Percentiles rank a stretch among this genome's conserved stretches.
These are phyloP conservation scores for Excoecaria agallocha DNA, from an alignment of 345 rosid genomes.

Conservation along the genomic window DNA sequence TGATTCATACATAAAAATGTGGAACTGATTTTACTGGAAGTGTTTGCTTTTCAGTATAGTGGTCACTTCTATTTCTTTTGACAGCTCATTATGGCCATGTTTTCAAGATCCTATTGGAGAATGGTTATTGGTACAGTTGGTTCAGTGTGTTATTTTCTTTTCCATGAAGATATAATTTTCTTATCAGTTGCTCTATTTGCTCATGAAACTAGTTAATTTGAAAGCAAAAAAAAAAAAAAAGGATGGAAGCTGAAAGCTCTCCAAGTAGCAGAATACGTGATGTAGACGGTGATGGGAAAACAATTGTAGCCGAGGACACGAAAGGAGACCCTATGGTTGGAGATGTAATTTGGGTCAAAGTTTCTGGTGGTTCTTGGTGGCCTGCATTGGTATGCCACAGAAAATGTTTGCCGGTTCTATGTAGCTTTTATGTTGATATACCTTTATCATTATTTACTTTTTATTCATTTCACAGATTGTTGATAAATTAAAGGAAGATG, in stretches of 20 bases:
- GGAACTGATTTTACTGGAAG: background rate
- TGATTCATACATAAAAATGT: background rate
- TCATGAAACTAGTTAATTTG: conserved; percentile 13
- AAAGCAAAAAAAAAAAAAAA: background rate
- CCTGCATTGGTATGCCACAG: conserved; percentile 49
- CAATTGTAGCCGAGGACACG: conserved; percentile 20
- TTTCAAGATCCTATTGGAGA: background rate
- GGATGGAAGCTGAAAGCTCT: conserved; percentile 14
- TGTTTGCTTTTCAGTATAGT: background rate
- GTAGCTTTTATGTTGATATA: background rate
- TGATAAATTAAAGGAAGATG: conserved; percentile 24
- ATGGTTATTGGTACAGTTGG: background rate
- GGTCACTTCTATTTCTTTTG: background rate
- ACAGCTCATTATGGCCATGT: background rate
- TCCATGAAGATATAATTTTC: background rate
- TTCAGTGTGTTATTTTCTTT: background rate
- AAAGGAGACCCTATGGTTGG: conserved; percentile 34
- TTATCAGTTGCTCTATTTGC: background rate
- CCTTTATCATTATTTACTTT: background rate
- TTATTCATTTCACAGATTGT: conserved; percentile 40
- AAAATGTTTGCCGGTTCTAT: background rate
- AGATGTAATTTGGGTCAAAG: conserved; percentile 47
- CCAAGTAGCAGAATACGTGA: conserved; percentile 23
- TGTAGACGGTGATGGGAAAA: conserved; percentile 13
- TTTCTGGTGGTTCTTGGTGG: conserved; percentile 48